Evolutionary conservation across 306 rosid genomes (phyloP).

Genomic region (Nissolia schottii): DNA sequence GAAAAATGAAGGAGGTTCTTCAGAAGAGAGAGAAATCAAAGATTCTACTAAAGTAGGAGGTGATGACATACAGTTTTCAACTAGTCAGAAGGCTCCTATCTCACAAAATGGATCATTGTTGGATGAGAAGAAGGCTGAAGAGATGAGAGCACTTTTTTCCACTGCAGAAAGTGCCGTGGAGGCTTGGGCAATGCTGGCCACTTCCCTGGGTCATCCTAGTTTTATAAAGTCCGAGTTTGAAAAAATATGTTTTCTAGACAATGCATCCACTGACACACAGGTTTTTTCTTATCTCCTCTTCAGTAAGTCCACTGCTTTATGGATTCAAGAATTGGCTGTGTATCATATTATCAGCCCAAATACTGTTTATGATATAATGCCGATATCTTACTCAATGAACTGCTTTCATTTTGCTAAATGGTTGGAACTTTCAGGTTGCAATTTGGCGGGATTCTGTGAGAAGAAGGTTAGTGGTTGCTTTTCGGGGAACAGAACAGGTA

Average conservation of each 20-base stretch:
- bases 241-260: constrained; percentile 86
- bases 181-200: constrained; percentile 98
- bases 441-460: constrained; percentile 83
- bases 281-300: constrained; percentile 39
- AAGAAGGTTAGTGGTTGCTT: constrained; percentile 81
- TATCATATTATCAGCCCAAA: constrained; percentile 7
- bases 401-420: constrained; percentile 28
- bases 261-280: constrained; percentile 84
- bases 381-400: not conserved
- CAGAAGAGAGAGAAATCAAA: constrained; percentile 41
- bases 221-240: constrained; percentile 93
- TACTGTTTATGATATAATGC: not conserved
- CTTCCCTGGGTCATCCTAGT: constrained; percentile 89
- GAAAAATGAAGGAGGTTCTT: constrained; percentile 43
- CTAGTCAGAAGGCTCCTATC: constrained; percentile 34
- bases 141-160: constrained; percentile 80
- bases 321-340: not conserved
- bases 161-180: constrained; percentile 96
- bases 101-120: constrained; percentile 37
- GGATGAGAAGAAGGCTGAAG: constrained; percentile 67
- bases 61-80: constrained; percentile 22
- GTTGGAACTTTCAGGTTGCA: constrained; percentile 67
- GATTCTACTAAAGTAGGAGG: constrained; percentile 33
- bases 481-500: constrained; percentile 98
- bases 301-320: constrained; percentile 7